Base-by-base conservation (phyloP, 768 basidiomycete genomes). In the Cubamyces sp. region DNA sequence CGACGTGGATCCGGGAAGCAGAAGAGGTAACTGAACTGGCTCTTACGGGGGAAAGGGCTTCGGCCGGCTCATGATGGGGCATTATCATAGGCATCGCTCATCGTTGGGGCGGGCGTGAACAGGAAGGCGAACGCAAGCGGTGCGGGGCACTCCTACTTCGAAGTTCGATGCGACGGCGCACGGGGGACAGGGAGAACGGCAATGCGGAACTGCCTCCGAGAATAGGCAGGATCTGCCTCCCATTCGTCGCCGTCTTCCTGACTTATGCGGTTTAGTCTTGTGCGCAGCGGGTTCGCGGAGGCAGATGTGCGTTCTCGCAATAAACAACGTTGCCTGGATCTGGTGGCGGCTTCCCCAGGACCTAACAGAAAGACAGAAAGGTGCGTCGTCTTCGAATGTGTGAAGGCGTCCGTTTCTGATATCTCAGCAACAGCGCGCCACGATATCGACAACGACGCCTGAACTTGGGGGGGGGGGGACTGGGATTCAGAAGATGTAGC, bases 321-420 rank as follows among this genome's bases (percentile, higher is more conserved):
- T 47, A 16, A 54, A 64, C 62, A 64, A 64, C 26, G 62, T 43
- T 64, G 62, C 57, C 62, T 60, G 57, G 46, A 59, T 54, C 23
- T 18, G 62, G 53, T 28, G 30, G 21, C 14, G 30, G 8, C 49
- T 16, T 55, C 40, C 48, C 53, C 54, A 50, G 40, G 45, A 26
- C 41, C 8, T 19, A 34, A 34, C 34, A 34, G 34, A 34, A 34
- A 34, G 2, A 15, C 40, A 51, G 21, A 23, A 50, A 34, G 55
- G 50, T 56, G 55, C 48, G 43, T 14, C 45, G 42, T 39, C 53
- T 51, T 51, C 49, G 61, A 49, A 18, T 34, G 49, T 23, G 50
- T 18, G 30, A 23, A 48, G 26, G 18, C 26, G 18, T 34, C 5
- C 21, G 37, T 26, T 54, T 62, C 61, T 47, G 54, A 50, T 55